phyloP scores from a whole-genome alignment of 192 early-diverging fungal genomes.

The Coemansia sp. region DNA sequence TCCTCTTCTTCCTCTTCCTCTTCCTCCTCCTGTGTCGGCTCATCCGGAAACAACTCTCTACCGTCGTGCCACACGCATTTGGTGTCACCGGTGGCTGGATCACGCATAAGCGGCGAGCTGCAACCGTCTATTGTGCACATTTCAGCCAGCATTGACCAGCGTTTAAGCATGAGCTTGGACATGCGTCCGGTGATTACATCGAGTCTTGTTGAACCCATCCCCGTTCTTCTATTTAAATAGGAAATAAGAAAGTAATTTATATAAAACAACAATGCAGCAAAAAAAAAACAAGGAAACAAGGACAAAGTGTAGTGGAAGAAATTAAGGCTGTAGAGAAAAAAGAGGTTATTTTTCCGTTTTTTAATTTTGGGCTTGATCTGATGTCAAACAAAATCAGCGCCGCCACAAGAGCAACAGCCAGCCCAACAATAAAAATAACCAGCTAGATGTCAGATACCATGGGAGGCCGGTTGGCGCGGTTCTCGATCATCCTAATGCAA shows the following conservation, averaged over 20 bases:
- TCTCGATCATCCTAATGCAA: slow-evolving; percentile 75
- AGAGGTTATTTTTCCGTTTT: not conserved
- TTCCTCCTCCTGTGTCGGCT: slow-evolving; percentile 8
- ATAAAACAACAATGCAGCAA: not conserved
- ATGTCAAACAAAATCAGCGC: not conserved
- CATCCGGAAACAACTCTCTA: slow-evolving; percentile 41
- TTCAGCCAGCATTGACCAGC: slow-evolving; percentile 54
- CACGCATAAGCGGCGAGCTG: slow-evolving; percentile 43
- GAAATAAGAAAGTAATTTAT: not conserved
- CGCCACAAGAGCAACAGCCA: not conserved
- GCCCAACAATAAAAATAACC: not conserved
- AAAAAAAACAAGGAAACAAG: not conserved
- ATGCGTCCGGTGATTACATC: slow-evolving; percentile 42
- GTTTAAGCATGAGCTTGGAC: slow-evolving; percentile 51
- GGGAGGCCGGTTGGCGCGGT: slow-evolving; percentile 31
- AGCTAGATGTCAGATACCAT: not conserved
- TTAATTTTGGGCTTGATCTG: not conserved
- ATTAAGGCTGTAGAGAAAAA: too few species aligned
- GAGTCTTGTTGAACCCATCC: slow-evolving; percentile 28
- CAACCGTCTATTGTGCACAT: slow-evolving; percentile 30
- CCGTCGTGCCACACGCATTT: slow-evolving; percentile 54
- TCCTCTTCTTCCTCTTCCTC: not conserved
- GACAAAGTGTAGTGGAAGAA: not conserved
- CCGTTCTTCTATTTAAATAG: not conserved
- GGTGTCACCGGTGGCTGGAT: slow-evolving; percentile 21